phyloP scores from a whole-genome alignment of 257 asterid genomes.

The Handroanthus guayacan region DNA sequence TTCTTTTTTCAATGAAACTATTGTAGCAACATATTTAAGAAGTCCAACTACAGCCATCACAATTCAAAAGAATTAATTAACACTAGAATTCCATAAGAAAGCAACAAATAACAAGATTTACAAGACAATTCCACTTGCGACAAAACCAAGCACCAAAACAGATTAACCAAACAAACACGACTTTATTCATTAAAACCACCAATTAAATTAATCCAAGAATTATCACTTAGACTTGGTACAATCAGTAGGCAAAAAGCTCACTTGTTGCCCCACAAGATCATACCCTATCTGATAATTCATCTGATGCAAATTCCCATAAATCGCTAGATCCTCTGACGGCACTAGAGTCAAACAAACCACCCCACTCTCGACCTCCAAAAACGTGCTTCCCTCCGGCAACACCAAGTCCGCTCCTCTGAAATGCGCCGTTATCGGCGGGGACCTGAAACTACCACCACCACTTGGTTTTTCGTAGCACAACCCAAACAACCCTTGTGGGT shows the following conservation, averaged over 20 bases:
- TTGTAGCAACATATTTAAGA: no score
- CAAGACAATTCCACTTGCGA: no score
- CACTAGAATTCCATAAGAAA: no score
- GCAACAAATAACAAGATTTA: no score
- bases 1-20: no score
- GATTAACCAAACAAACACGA: no score
- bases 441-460: neutral
- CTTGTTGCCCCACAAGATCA: constrained; percentile 48
- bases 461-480: constrained; percentile 42
- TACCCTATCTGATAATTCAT: constrained; percentile 54
- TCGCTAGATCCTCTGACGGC: constrained; percentile 38
- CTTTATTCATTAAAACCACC: no score
- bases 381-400: constrained; percentile 39
- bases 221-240: constrained; percentile 42
- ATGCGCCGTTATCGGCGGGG: constrained; percentile 49
- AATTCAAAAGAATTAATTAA: no score
- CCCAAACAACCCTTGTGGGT: constrained; percentile 18
- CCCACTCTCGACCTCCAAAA: constrained; percentile 49
- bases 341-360: constrained; percentile 47
- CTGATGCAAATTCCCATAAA: constrained; percentile 61
- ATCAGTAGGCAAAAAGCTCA: constrained; percentile 50
- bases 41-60: no score
- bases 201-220: no score
- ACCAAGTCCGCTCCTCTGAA: constrained; percentile 57
- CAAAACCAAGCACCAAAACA: no score